Percentiles rank a stretch among this genome's conserved stretches.
phyloP scores from a whole-genome alignment of 768 basidiomycete species.

The Phlebiopsis gigantea region DNA sequence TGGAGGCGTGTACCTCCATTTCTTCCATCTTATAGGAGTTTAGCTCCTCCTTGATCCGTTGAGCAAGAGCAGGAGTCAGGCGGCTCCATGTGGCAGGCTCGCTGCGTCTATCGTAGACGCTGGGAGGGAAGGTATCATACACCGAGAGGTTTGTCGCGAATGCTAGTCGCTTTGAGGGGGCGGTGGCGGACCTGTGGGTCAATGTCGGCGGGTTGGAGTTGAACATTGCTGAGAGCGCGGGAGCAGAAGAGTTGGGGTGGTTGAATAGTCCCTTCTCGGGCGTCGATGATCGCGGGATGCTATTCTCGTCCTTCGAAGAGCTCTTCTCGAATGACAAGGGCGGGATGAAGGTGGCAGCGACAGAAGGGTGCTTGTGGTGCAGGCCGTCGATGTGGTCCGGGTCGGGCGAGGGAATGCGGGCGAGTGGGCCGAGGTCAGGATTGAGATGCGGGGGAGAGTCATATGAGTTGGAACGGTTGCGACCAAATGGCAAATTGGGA shows the following conservation, averaged over 20 bases:
- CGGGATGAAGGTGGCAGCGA: constrained; percentile 39
- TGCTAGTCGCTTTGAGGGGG: constrained; percentile 63
- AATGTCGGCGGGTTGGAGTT: constrained; percentile 42
- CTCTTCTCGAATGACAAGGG: constrained; percentile 50
- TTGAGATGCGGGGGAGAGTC: constrained; percentile 46
- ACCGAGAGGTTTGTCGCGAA: constrained; percentile 93
- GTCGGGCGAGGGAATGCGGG: constrained; percentile 77
- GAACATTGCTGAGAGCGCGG: constrained; percentile 63
- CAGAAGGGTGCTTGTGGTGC: constrained; percentile 54
- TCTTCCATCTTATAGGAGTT: constrained; percentile 99
- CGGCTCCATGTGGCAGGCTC: constrained; percentile 98
- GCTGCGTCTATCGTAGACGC: constrained; percentile 89
- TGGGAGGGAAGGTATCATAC: constrained; percentile 92
- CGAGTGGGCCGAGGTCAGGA: constrained; percentile 57
- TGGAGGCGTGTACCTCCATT: constrained; percentile 96
- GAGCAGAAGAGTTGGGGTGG: constrained; percentile 90
- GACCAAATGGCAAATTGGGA: constrained; percentile 33
- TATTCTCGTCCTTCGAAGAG: constrained; percentile 36
- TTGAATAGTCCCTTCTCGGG: constrained; percentile 60
- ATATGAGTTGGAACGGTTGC: constrained; percentile 83
- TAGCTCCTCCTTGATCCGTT: constrained; percentile 96
- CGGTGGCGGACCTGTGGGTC: constrained; percentile 69
- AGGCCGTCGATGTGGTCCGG: constrained; percentile 87
- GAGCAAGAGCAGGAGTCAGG: constrained; percentile 89
- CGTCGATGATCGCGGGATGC: constrained; percentile 31